phyloP scores from a whole-genome alignment of 179 eudicot genomes.

The Sideroxylon spinosum region DNA sequence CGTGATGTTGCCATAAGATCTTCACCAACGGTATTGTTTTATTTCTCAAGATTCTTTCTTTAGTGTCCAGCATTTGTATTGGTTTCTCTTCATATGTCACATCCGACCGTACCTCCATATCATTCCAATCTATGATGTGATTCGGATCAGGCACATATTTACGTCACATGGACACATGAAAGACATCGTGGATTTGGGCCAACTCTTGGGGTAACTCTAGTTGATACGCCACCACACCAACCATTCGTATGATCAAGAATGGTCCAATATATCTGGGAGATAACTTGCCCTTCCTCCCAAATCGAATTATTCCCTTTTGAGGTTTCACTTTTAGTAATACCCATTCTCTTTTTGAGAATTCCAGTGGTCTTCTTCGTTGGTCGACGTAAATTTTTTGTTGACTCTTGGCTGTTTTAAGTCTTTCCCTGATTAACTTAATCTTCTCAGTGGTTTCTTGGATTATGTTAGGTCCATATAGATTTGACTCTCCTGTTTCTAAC shows the following conservation, averaged over 20 bases:
- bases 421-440: background rate
- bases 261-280: slow-evolving; percentile 13
- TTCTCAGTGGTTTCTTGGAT: slow-evolving; percentile 5
- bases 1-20: background rate
- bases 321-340: slow-evolving; percentile 7
- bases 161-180: slow-evolving; percentile 8
- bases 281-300: slow-evolving; percentile 8
- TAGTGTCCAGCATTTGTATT: no score
- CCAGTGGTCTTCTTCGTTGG: background rate
- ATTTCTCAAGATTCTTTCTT: no score
- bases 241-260: background rate
- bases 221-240: background rate
- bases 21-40: no score
- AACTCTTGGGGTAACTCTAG: background rate
- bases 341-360: background rate
- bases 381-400: slow-evolving; percentile 13
- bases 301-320: slow-evolving; percentile 6
- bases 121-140: background rate
- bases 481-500: no score
- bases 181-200: background rate
- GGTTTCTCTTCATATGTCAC: no score
- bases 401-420: background rate
- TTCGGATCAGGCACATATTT: background rate
- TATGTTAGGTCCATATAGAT: no score
- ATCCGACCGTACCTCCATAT: no score